Conservation (phyloP, 108 stramenopile species). For the Nannochloropsis granulata region DNA sequence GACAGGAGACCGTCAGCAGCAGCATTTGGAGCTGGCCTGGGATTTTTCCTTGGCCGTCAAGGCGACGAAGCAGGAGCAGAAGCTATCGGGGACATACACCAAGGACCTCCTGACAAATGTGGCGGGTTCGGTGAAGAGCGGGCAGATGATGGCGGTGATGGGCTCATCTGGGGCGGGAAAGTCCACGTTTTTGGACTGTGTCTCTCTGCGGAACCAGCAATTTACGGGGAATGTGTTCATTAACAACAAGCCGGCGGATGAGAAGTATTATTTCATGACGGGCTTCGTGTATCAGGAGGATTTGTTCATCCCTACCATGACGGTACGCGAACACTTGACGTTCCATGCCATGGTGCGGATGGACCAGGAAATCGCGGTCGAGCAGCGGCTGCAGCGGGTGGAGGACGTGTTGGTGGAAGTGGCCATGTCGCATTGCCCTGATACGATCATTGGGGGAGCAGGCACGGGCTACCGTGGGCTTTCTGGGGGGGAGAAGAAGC, state of each 20-base stretch:
- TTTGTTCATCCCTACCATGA: conserved; percentile 24
- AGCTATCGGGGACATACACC: background rate
- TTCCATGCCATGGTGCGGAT: conserved; percentile 29
- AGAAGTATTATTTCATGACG: background rate
- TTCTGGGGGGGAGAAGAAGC: conserved; percentile 32
- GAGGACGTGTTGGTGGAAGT: background rate
- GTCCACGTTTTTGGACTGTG: background rate
- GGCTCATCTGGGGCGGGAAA: background rate
- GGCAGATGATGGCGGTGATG: background rate
- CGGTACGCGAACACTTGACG: conserved; percentile 27
- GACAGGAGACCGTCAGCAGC: background rate
- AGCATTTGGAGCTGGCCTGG: background rate
- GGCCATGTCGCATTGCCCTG: background rate
- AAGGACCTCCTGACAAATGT: background rate
- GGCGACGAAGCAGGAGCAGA: background rate
- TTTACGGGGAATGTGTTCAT: background rate
- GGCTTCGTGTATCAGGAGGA: conserved; percentile 24
- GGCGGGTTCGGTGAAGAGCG: background rate
- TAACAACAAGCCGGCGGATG: background rate
- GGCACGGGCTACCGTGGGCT: conserved; percentile 12
- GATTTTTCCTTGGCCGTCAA: background rate
- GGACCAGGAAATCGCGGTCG: background rate
- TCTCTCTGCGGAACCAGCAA: background rate
- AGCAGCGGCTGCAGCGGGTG: background rate
- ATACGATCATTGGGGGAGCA: background rate